phyloP scores from a whole-genome alignment of 208 protist species.

The Acanthamoeba healyi region DNA sequence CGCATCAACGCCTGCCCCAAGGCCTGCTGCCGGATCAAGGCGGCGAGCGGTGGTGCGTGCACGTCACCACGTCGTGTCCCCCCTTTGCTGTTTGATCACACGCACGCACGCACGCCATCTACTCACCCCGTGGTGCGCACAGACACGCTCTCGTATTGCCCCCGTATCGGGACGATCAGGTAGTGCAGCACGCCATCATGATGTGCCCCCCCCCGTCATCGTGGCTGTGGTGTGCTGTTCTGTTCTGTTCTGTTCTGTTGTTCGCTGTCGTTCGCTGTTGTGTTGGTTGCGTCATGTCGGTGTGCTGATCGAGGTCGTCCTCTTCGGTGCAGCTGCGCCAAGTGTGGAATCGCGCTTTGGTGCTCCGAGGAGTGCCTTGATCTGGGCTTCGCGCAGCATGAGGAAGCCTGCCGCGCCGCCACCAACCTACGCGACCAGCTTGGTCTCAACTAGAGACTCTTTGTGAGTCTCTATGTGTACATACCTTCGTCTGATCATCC shows the following conservation, averaged over 20 bases:
- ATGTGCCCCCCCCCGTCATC: no score
- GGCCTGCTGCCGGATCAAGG: slow-evolving; percentile 1
- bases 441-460: neutral
- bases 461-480: neutral
- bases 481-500: neutral
- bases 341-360: slow-evolving; percentile 7
- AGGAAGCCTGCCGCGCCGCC: slow-evolving; percentile 9
- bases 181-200: no score
- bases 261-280: neutral
- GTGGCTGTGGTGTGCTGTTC: no score
- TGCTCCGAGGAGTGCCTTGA: slow-evolving; percentile 39
- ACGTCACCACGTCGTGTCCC: neutral
- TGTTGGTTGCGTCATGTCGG: no score
- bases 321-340: neutral
- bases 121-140: neutral
- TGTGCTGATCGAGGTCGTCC: no score
- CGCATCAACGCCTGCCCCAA: neutral
- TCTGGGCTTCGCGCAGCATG: neutral
- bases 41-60: neutral
- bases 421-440: neutral
- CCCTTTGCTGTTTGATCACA: neutral
- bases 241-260: neutral
- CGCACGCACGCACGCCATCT: neutral
- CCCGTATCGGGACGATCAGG: slow-evolving; percentile 20
- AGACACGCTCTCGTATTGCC: neutral